Evolutionary conservation across 2,329 filamentous ascomycete species (phyloP), one percentile per base, ranked within the genome.

Genomic region (Diplocarpon mali): DNA sequence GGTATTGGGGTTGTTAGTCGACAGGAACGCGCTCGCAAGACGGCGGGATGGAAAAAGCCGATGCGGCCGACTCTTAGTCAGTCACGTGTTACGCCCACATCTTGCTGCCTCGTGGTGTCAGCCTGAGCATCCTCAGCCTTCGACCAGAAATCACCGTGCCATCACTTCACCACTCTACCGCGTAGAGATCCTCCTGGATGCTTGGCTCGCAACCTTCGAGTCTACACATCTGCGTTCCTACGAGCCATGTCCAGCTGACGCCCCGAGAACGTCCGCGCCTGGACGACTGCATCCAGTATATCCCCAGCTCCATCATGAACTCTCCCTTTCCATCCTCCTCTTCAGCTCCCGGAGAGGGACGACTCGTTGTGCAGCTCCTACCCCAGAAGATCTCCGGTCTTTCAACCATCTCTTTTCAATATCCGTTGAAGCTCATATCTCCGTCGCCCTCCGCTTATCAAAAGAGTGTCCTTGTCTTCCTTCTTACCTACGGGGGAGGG

Each of bases 401-500:
- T 27, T 77, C 81, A 49, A 76, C 73, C 28, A 76, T 95, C 53
- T 81, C 80, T 30, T 96, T 93, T 62, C 87, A 94, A 62, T 98
- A 96, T 59, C 92, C 92, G 1, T 73, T 98, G 38, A 98, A 98
- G 64, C 75, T 98, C 46, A 85, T 98, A 50, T 83, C 88, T 0
- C 87, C 90, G 1, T 73, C 80, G 12, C 76, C 83, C 10, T 69
- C 80, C 5, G 71, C 73, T 38, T 69, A 75, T 34, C 73, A 80
- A 45, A 71, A 74, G 52, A 85, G 85, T 45, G 73, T 88, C 8
- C 76, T 92, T 28, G 80, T 95, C 34, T 96, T 95, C 61, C 72
- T 96, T 31, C 73, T 98, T 39, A 95, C 89, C 0, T 98, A 96
- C 61, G 92, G 92, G 40, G 92, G 92, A 35, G 92, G 92, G 2